Conservation (phyloP, 164 flowering plant genomes). For the Kalanchoe fedtschenkoi region DNA sequence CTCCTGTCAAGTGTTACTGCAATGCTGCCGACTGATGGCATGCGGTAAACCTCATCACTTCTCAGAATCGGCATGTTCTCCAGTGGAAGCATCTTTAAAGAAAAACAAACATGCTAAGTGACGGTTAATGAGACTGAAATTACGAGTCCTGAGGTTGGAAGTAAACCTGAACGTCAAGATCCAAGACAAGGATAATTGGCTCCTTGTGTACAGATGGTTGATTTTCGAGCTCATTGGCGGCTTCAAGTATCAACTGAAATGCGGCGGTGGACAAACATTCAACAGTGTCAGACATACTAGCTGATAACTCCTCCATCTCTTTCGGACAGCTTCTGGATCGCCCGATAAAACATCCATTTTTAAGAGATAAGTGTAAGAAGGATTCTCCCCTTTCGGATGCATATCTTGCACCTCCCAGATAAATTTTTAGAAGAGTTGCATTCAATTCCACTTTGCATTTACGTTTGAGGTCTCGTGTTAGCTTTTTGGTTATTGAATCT, state of each 20-base stretch:
- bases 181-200: conserved; percentile 70
- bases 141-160: neutral
- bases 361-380: conserved; percentile 26
- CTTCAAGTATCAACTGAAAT: conserved; percentile 34
- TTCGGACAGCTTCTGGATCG: conserved; percentile 18
- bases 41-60: conserved; percentile 82
- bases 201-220: conserved; percentile 26
- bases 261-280: conserved; percentile 19
- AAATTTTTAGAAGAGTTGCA: conserved; percentile 39
- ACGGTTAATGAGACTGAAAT: neutral
- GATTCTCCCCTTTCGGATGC: conserved; percentile 27
- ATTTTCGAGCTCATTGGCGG: conserved; percentile 27
- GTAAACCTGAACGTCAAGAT: conserved; percentile 70
- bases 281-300: conserved; percentile 14
- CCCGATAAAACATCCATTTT: conserved; percentile 42
- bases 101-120: conserved; percentile 7
- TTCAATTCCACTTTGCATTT: conserved; percentile 34
- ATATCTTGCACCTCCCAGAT: conserved; percentile 34
- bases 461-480: conserved; percentile 32
- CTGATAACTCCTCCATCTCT: conserved; percentile 15
- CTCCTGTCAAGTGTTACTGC: conserved; percentile 30
- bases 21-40: conserved; percentile 87
- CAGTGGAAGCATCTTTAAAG: conserved; percentile 93
- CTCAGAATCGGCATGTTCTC: conserved; percentile 76
- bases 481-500: conserved; percentile 25